Percentiles rank a stretch among this genome's conserved stretches.
Evolutionary conservation across 257 asterid species (phyloP).

Genomic region (Gentiana dahurica): DNA sequence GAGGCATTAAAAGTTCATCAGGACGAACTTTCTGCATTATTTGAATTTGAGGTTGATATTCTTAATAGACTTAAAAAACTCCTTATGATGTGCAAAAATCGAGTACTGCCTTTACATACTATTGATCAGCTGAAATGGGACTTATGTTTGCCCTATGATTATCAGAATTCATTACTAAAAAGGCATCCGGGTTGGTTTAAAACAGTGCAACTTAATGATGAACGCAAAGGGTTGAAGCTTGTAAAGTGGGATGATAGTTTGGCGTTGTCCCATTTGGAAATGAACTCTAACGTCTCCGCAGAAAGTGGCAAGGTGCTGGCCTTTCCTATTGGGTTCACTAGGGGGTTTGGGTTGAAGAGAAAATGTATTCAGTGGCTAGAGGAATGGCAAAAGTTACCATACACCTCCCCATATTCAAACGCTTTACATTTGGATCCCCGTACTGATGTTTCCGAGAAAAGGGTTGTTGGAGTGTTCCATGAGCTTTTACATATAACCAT

Average conservation of each 20-base stretch:
- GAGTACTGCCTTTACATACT: constrained; percentile 65
- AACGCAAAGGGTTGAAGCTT: constrained; percentile 56
- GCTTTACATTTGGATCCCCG: constrained; percentile 69
- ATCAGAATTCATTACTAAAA: constrained; percentile 22
- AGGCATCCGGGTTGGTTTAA: constrained; percentile 44
- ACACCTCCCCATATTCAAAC: constrained; percentile 66
- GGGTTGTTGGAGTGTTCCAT: constrained; percentile 82
- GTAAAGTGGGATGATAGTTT: constrained; percentile 50
- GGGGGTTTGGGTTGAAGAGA: constrained; percentile 85
- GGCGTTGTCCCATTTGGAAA: constrained; percentile 59
- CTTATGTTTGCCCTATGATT: constrained; percentile 67
- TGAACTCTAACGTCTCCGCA: constrained; percentile 5
- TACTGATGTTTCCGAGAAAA: constrained; percentile 82
- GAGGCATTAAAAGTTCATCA: constrained; percentile 34
- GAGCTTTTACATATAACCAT: constrained; percentile 78
- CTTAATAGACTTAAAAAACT: constrained; percentile 57
- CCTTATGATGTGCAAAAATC: constrained; percentile 63
- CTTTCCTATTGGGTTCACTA: constrained; percentile 66
- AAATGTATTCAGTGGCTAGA: constrained; percentile 85
- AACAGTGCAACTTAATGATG: constrained; percentile 49
- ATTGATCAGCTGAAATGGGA: constrained; percentile 88
- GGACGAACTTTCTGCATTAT: constrained; percentile 29
- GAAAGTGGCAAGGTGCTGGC: constrained; percentile 25
- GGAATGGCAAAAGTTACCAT: constrained; percentile 87
- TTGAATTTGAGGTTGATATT: constrained; percentile 38